Base-by-base conservation (phyloP, 768 basidiomycete species). In the Tylopilus felleus region DNA sequence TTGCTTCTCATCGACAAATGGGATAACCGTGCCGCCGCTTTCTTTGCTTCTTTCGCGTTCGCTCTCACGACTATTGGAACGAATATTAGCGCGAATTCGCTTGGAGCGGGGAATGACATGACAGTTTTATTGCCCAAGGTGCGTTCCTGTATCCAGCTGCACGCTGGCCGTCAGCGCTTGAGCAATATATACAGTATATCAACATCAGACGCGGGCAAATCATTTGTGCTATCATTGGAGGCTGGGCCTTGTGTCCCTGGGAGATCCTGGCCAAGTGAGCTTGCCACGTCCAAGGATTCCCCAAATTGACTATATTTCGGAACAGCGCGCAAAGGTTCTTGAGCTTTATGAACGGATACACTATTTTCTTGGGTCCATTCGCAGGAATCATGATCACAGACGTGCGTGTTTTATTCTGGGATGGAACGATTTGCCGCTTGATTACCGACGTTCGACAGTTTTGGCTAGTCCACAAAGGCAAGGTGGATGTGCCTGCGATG, bases 201-300 rank as follows among this genome's bases (percentile, higher is more conserved):
- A 90, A 94, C 65, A 90, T 93, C 57, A 77, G 81, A 48, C 77
- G 93, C 10, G 93, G 93, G 1, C 85, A 85, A 63, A 70, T 90
- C 55, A 73, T 95, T 31, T 93, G 90, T 58, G 88, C 90, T 0
- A 50, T 94, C 44, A 65, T 95, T 6, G 90, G 90, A 3, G 90
- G 90, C 1, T 95, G 93, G 92, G 83, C 79, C 0, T 69, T 91
- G n/a, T 84, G 82, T 57, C 90, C 92, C 4, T 95, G 92, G 93
- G 83, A 92, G 70, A 91, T 95, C 50, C 74, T 94, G 29, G 75
- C 76, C 4, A 77, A 74, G 67, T 66, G 27, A 36, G 59, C 17
- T 50, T 31, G 6, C 16, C 25, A 16, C 28, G 8, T 25, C 1
- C 31, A 42, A 17, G 5, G 6, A 3, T 31, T 35, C 4, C 7